A percentile compares a stretch with the other conserved stretches of the same genome.
Evolutionary conservation across 805 yeast species (phyloP).

Genomic region (Monosporozyma siamensis): DNA sequence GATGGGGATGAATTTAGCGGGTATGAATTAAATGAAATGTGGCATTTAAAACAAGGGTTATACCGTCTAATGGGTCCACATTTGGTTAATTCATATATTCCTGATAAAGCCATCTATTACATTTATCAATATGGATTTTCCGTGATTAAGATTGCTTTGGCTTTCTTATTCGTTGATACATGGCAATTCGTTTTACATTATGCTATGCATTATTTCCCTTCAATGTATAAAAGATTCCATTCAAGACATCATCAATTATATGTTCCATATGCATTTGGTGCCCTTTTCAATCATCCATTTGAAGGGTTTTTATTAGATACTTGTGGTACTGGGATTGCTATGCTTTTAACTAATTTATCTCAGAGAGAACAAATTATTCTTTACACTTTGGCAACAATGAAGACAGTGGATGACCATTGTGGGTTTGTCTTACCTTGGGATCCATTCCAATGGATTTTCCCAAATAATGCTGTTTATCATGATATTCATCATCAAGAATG

Average conservation of each 20-base stretch:
- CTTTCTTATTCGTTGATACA: slow-evolving; percentile 72
- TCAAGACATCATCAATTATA: slow-evolving; percentile 90
- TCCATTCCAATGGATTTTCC: slow-evolving; percentile 82
- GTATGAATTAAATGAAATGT: slow-evolving; percentile 38
- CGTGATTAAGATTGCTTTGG: slow-evolving; percentile 43
- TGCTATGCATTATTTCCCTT: slow-evolving; percentile 73
- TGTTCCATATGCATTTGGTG: slow-evolving; percentile 96
- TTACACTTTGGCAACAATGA: slow-evolving; percentile 83
- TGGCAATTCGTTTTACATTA: slow-evolving; percentile 95
- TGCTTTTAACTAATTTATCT: slow-evolving; percentile 49
- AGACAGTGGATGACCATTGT: slow-evolving; percentile 97
- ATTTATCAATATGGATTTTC: slow-evolving; percentile 61
- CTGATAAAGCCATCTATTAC: slow-evolving; percentile 38
- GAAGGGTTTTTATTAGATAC: slow-evolving; percentile 94
- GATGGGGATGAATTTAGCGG: slow-evolving; percentile 52
- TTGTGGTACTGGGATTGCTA: slow-evolving; percentile 81
- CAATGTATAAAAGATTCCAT: slow-evolving; percentile 72
- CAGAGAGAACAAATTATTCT: slow-evolving; percentile 70
- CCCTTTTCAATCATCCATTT: slow-evolving; percentile 84
- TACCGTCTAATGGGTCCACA: slow-evolving; percentile 4
- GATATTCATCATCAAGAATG: slow-evolving; percentile 96
- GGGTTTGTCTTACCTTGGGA: slow-evolving; percentile 94
- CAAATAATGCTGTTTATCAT: slow-evolving; percentile 91
- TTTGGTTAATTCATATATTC: slow-evolving; percentile 30
- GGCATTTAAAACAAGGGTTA: slow-evolving; percentile 32